Conservation (phyloP, 352 stramenopile genomes). For the Phytophthora boehmeriae region DNA sequence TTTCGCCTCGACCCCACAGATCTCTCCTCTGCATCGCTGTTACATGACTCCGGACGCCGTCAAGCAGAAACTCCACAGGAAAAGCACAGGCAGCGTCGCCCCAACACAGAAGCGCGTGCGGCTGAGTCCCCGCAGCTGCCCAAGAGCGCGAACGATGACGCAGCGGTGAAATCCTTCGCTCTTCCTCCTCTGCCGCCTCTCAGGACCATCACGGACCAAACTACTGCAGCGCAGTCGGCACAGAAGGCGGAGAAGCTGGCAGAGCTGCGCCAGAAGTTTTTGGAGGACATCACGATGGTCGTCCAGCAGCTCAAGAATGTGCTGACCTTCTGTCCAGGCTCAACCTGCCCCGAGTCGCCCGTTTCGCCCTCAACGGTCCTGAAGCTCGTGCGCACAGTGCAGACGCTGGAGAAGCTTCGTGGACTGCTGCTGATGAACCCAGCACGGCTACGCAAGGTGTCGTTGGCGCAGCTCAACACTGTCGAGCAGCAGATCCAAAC, state of each 20-base stretch:
- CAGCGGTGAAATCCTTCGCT: not conserved
- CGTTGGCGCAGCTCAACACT: constrained; percentile 29
- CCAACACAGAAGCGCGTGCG: constrained; percentile 31
- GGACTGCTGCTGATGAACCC: constrained; percentile 36
- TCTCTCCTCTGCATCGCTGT: not conserved
- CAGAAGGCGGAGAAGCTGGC: constrained; percentile 27
- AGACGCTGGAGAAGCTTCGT: constrained; percentile 44
- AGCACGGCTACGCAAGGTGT: constrained; percentile 25
- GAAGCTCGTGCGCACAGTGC: constrained; percentile 41
- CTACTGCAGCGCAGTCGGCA: not conserved
- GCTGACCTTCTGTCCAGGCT: constrained; percentile 30
- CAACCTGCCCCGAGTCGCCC: constrained; percentile 17
- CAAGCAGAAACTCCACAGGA: constrained; percentile 17
- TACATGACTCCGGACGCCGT: constrained; percentile 16
- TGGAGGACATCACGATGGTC: constrained; percentile 38
- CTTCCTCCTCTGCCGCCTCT: constrained; percentile 26
- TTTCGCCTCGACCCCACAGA: constrained; percentile 6
- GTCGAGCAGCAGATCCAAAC: constrained; percentile 44
- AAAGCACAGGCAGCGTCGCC: constrained; percentile 1
- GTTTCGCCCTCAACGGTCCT: constrained; percentile 26
- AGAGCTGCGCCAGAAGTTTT: constrained; percentile 32
- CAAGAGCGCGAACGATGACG: constrained; percentile 10
- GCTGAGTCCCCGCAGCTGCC: constrained; percentile 19
- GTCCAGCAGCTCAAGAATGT: constrained; percentile 37
- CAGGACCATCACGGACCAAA: constrained; percentile 2